Conservation (phyloP, 2,329 filamentous ascomycete species). For the Calonectria naviculata region DNA sequence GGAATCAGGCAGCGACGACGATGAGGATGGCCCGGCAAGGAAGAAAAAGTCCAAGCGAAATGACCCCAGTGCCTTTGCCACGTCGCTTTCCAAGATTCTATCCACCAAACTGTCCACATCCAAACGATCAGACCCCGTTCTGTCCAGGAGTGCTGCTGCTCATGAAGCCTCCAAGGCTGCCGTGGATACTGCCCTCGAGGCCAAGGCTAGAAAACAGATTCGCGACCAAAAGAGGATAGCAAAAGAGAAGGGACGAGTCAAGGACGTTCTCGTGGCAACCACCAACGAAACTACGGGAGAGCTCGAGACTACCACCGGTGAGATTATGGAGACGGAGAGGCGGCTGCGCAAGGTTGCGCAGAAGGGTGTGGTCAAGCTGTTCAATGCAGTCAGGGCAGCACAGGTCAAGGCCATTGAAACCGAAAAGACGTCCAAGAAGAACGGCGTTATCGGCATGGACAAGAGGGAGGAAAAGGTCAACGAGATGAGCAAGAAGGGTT, state of each 20-base stretch:
- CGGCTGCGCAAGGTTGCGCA: constrained; percentile 88
- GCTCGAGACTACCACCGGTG: constrained; percentile 59
- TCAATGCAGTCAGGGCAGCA: constrained; percentile 93
- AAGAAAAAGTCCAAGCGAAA: constrained; percentile 82
- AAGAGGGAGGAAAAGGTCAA: constrained; percentile 89
- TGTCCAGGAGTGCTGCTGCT: constrained; percentile 83
- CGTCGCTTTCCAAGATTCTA: constrained; percentile 92
- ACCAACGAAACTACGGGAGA: constrained; percentile 61
- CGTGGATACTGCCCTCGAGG: constrained; percentile 81
- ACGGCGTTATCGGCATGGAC: constrained; percentile 81
- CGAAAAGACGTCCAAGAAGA: constrained; percentile 73
- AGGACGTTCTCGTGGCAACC: constrained; percentile 80
- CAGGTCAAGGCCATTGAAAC: constrained; percentile 90
- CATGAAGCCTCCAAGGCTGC: constrained; percentile 78
- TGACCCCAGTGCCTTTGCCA: constrained; percentile 91
- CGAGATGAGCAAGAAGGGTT: constrained; percentile 97
- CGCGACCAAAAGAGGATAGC: constrained; percentile 83
- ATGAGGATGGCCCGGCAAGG: constrained; percentile 49
- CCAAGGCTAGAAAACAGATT: constrained; percentile 82
- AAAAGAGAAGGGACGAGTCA: constrained; percentile 87
- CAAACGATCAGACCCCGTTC: constrained; percentile 89
- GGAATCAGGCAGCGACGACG: constrained; percentile 51
- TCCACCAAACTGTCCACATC: constrained; percentile 86
- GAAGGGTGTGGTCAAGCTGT: constrained; percentile 93
- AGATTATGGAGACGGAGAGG: constrained; percentile 78